These are phyloP conservation scores for Sextonia rubra DNA, from an alignment of 164 flowering plant genomes.

Conservation along the genomic window DNA sequence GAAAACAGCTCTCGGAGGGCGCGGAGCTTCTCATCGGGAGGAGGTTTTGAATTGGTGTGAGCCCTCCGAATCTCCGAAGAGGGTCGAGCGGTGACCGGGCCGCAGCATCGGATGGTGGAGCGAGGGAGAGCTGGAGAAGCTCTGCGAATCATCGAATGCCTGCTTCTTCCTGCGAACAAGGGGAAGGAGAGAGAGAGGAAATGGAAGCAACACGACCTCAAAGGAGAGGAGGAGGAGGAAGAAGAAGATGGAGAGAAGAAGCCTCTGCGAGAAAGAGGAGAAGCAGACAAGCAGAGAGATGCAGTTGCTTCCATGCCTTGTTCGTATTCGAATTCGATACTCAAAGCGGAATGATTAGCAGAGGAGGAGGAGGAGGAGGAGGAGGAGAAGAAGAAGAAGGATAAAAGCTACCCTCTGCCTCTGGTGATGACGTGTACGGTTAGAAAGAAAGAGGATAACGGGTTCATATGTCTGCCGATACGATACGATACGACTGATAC, in stretches of 20 bases:
- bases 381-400: too few species aligned
- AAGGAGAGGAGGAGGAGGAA: conserved; percentile 3
- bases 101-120: conserved; percentile 31
- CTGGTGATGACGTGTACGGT: too few species aligned
- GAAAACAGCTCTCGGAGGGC: conserved; percentile 68
- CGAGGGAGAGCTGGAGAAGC: conserved; percentile 10
- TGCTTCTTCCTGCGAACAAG: conserved; percentile 12
- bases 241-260: conserved; percentile 7
- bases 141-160: conserved; percentile 6
- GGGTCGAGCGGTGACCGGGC: conserved; percentile 58
- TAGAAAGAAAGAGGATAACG: too few species aligned
- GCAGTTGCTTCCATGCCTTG: not conserved
- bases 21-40: conserved; percentile 60
- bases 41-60: conserved; percentile 24
- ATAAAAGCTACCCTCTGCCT: too few species aligned
- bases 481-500: too few species aligned
- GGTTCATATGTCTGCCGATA: too few species aligned
- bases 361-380: not conserved
- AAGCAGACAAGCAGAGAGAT: not conserved
- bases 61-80: conserved; percentile 55
- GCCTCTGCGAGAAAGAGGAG: not conserved
- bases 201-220: conserved; percentile 20
- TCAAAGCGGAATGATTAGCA: too few species aligned
- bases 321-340: too few species aligned
- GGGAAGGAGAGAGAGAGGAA: conserved; percentile 31